Evolutionary conservation across 1,284 basidiomycete genomes (phyloP), one percentile per base, ranked within the genome.

Genomic region (Kalmanozyma brasiliensis): DNA sequence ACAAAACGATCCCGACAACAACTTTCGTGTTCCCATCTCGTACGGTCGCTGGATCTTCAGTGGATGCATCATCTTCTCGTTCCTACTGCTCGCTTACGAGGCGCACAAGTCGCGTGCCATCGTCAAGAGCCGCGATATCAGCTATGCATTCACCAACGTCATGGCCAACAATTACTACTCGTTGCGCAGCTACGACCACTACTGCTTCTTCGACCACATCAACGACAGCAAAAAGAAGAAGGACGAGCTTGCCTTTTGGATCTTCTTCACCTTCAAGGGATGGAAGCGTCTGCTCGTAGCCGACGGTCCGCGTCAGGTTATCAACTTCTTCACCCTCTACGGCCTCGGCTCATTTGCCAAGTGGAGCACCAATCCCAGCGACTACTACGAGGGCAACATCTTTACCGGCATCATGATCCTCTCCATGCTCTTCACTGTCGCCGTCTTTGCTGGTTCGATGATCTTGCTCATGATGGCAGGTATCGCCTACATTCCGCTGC

Each of bases 191-290:
- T 98, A 98, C 83, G 90, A 96, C 82, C 92, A 96, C 83, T 98
- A 96, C 82, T 98, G 95, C 84, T 94, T 98, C 85, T 98, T 98
- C 83, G 90, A 91, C 74, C 93, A 96, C 77, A 97, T 98, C 84
- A 90, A 90, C 79, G 90, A 92, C 79, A 97, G 94, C 30, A 95
- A 93, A 29, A 97, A 96, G 87, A 90, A 89, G 75, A 94, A 91
- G 83, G 95, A 98, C 83, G 93, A 96, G 79, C 93, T 98, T 83
- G 93, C 94, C 44, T 98, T 98, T 87, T 98, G 97, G 84, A 89
- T 98, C 82, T 98, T 98, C 88, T 98, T 98, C 85, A 91, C 91
- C 1, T 98, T 98, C 88, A 98, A 98, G 86, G 73, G 90, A 82
- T 98, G 95, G 95, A 98, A 98, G 84, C 90, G 93, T 17, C 84